Conservation (phyloP, 1,284 basidiomycete genomes). For the Ceratobasidium sp. region DNA sequence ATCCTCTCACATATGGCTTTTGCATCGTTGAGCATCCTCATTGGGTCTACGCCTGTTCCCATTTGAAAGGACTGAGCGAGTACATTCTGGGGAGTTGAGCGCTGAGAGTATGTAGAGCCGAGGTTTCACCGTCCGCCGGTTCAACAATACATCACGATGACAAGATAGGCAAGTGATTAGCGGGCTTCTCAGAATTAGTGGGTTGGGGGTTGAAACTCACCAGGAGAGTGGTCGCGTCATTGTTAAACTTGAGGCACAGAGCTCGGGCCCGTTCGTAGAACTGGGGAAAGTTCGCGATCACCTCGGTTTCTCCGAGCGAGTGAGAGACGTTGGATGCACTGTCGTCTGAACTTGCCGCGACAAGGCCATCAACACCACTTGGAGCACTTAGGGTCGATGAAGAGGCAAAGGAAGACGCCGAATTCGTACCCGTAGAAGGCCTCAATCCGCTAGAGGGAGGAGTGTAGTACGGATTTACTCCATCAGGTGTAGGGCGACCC, state of each 20-base stretch:
- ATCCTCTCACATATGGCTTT: constrained; percentile 42
- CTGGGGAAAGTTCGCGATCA: constrained; percentile 42
- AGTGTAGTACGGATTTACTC: constrained; percentile 41
- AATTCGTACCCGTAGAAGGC: constrained; percentile 18
- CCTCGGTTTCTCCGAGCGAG: constrained; percentile 40
- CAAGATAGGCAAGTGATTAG: constrained; percentile 43
- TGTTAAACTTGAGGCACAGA: constrained; percentile 40
- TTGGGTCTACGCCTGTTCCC: constrained; percentile 36
- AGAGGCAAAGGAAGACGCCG: constrained; percentile 36
- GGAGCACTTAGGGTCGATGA: constrained; percentile 36
- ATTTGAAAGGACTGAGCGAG: constrained; percentile 42
- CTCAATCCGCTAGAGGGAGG: constrained; percentile 36
- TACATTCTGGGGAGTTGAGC: constrained; percentile 36
- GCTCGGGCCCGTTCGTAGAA: constrained; percentile 41
- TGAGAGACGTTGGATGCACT: constrained; percentile 39
- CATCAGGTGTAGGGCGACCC: constrained; percentile 33
- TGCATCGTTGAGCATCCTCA: constrained; percentile 40
- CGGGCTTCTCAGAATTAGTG: constrained; percentile 28
- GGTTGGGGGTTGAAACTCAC: constrained; percentile 37
- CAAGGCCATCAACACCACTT: constrained; percentile 38
- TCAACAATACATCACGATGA: constrained; percentile 23
- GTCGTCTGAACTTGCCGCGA: constrained; percentile 38
- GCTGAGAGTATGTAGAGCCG: constrained; percentile 27
- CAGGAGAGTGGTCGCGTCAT: constrained; percentile 40
- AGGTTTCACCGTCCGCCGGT: constrained; percentile 36